These are phyloP conservation scores for Pogostemon cablin DNA, from an alignment of 257 asterid species.

Conservation along the genomic window DNA sequence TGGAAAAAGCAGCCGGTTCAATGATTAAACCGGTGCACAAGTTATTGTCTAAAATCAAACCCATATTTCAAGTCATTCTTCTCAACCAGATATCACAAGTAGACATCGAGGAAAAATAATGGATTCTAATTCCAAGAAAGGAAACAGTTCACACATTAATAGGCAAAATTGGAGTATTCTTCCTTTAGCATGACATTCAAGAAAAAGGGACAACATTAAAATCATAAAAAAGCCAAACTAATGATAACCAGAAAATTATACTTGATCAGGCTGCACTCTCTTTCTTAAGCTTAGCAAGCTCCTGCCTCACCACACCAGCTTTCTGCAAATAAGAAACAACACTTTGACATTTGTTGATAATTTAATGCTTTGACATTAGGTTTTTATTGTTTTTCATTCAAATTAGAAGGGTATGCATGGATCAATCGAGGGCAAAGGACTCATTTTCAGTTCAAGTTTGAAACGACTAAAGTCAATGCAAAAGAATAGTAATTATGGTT, in stretches of 20 bases:
- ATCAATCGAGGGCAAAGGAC: too few species aligned
- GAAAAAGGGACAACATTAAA: slow-evolving; percentile 23
- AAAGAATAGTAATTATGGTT: too few species aligned
- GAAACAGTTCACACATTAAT: background rate
- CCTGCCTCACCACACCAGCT: slow-evolving; percentile 85
- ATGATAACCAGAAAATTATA: background rate
- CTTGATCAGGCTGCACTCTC: slow-evolving; percentile 41
- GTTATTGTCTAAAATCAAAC: too few species aligned
- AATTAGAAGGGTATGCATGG: too few species aligned
- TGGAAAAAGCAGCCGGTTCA: too few species aligned
- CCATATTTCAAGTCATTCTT: too few species aligned
- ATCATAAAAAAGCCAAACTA: slow-evolving; percentile 18
- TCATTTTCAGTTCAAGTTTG: too few species aligned
- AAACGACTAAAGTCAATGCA: too few species aligned
- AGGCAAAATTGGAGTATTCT: slow-evolving; percentile 30
- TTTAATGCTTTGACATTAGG: background rate
- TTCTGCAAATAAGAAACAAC: slow-evolving; percentile 53
- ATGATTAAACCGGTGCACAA: too few species aligned
- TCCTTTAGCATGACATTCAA: slow-evolving; percentile 18
- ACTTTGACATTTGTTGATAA: background rate
- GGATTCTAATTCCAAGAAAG: background rate
- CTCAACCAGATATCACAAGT: too few species aligned
- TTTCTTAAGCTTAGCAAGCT: slow-evolving; percentile 81
- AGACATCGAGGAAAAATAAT: too few species aligned
- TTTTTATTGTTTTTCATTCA: too few species aligned